Evolutionary conservation across 495 filamentous ascomycete species (phyloP), one percentile per base, ranked within the genome.

Genomic region (Annulohypoxylon bovei): DNA sequence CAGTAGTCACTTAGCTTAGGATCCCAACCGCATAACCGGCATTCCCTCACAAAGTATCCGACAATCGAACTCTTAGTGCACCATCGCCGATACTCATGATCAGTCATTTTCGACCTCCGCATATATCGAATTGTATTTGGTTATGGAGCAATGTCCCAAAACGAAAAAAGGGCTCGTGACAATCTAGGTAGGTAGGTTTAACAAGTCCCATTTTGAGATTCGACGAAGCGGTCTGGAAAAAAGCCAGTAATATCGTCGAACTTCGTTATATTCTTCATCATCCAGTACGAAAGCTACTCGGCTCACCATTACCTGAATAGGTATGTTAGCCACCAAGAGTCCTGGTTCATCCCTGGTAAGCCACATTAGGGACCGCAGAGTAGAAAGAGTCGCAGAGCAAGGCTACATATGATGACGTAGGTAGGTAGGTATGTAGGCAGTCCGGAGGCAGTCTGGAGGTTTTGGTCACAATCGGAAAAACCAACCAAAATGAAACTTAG

Each of bases 41-140:
- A 71, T 57, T 16, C 44, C 57, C 65, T 65, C 39, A 27, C 30
- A 65, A 44, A 46, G 37, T 69, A 69, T 54, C 76, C 71, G 76
- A 74, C 60, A 67, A 77, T 76, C 76, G 76, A 74, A 44, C 49
- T 63, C 50, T 70, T 42, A 30, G 73, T 68, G 75, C 46, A 11
- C 30, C 68, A 76, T 76, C 75, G 73, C 56, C 59, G 72, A 74
- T 76, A 52, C 40, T 23, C 28, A 25, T 40, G 49, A 23, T 55
- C 47, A 18, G 53, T 39, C 30, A 54, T 49, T 50, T 60, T 66
- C 67, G 54, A 66, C 11, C 33, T 28, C 65, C 49, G 22, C 22
- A 44, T 55, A 44, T 55, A n/a, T 60, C n/a, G 12, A 27, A n/a
- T 40, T 11, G n/a, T n/a, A 55, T 55, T 55, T 42, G 9, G 23